Base-by-base conservation (phyloP, 2,329 filamentous ascomycete species). In the Zarea fungicola region DNA sequence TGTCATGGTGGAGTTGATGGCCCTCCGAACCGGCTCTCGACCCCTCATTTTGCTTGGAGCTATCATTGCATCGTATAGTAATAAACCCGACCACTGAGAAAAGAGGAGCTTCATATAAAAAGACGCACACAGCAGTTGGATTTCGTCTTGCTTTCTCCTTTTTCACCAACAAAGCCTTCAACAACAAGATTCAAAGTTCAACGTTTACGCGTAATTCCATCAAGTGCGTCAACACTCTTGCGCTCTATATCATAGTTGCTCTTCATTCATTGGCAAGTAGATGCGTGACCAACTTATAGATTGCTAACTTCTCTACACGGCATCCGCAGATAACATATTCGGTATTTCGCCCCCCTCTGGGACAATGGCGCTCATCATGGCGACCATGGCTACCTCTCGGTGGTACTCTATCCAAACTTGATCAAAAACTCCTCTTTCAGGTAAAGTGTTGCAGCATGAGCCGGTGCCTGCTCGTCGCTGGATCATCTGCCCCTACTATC, bases 361-460 rank as follows among this genome's bases (percentile, higher is more conserved):
- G 43, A 48, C 32, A 43, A 45, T 45, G 48, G 48, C 53, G 51
- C 48, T 57, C 56, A 58, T 50, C 60, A 66, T 68, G 65, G 59
- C 59, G 36, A 48, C 49, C 60, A 66, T 68, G 65, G 59, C 59
- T 28, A 48, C 56, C 64, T 62, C 67, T 65, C 56, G 50, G 55
- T 57, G 58, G 63, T 64, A 61, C 52, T 53, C 45, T 65, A 58
- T 69, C 65, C 65, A 66, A 55, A 57, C 49, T 59, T 65, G 65
- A 66, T 64, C 58, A 61, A 42, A 23, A 22, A 28, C 22, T 57
- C 48, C 53, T 51, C 56, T 56, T 58, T 67, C 62, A 70, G 67
- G 69, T 72, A 72, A 69, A 65, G 62, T 67, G 62, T 67, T 45
- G 61, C 72, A 71, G 78, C 78, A 78, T 84, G 80, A 77, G 78